Evolutionary conservation across 2,329 filamentous ascomycete genomes (phyloP), one percentile per base, ranked within the genome.

Genomic region (Penicillium sclerotigenum): DNA sequence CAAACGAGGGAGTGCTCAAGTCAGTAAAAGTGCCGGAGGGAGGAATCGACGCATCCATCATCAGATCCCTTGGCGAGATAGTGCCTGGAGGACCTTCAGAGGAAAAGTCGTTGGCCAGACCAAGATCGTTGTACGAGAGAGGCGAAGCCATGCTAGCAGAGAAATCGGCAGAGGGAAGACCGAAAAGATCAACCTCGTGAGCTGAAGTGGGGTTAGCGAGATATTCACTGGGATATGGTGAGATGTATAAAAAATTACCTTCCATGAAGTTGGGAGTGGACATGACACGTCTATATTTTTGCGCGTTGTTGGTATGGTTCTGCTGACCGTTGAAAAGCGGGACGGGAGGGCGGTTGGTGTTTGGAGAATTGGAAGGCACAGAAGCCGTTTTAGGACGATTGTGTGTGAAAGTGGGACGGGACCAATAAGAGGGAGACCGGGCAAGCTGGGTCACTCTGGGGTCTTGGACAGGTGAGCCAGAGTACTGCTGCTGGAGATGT

Each of bases 21-120:
- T 91, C 86, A 34, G 91, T 96, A 70, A 94, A 85, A 33, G 89
- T 86, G 45, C 87, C 82, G 2, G 91, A 96, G 69, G 90, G 90
- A 29, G 91, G 91, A 36, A 90, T 85, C 59, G 90, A 95, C 68
- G 85, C 85, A 64, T 85, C 83, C 65, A 92, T 80, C 63, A 88
- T 77, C 62, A 96, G 80, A 68, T 96, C 91, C 73, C 89, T 87
- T 20, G 91, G 91, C 59, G 91, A 96, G 59, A 96, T 83, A 40
- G 91, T 96, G 66, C 82, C 83, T 26, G 62, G 46, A 29, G 67
- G 70, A 57, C 72, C 40, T 26, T 42, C 73, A 24, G 61, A 62
- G 31, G 70, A 65, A 40, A 61, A 57, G 40, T 65, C 63, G 20
- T 68, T 65, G 37, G 64, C 64, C 37, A 62, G 67, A 29, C 51